Percentiles rank a stretch among this genome's conserved stretches.
Evolutionary conservation across 2,329 filamentous ascomycete species (phyloP).

Genomic region (Penicillium sp.): DNA sequence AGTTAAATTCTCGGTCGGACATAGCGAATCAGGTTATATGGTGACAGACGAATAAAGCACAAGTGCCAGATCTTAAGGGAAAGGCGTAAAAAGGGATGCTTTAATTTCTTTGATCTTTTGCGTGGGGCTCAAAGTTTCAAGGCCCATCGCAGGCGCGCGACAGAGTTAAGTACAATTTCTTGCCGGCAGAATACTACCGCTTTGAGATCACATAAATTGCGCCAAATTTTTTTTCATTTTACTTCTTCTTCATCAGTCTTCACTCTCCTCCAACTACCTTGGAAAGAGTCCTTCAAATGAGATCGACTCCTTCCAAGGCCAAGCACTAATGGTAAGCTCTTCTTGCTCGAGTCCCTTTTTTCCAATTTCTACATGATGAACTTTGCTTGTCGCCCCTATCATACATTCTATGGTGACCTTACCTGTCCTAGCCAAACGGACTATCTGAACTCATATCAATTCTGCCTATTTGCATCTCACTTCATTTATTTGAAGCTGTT

Average conservation of each 20-base stretch:
- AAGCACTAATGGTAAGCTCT: constrained; percentile 30
- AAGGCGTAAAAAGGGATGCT: constrained; percentile 2
- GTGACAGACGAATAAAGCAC: not conserved
- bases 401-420: constrained; percentile 60
- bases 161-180: constrained; percentile 23
- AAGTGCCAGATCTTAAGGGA: not conserved
- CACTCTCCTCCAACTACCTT: constrained; percentile 14
- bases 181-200: constrained; percentile 33
- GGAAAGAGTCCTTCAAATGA: constrained; percentile 18
- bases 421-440: constrained; percentile 63
- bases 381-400: constrained; percentile 63
- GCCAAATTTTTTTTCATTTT: constrained; percentile 22
- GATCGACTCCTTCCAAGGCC: constrained; percentile 20
- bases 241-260: constrained; percentile 14
- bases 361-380: constrained; percentile 52
- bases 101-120: constrained; percentile 17
- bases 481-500: constrained; percentile 12
- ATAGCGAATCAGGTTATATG: constrained; percentile 33
- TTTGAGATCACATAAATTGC: constrained; percentile 21
- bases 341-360: constrained; percentile 10
- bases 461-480: constrained; percentile 11
- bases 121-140: constrained; percentile 22
- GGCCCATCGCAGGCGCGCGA: constrained; percentile 12
- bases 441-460: constrained; percentile 47
- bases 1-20: constrained; percentile 58